phyloP scores from a whole-genome alignment of 2,329 filamentous ascomycete genomes.

The Ophiognomonia clavigignenti-juglandacearum region DNA sequence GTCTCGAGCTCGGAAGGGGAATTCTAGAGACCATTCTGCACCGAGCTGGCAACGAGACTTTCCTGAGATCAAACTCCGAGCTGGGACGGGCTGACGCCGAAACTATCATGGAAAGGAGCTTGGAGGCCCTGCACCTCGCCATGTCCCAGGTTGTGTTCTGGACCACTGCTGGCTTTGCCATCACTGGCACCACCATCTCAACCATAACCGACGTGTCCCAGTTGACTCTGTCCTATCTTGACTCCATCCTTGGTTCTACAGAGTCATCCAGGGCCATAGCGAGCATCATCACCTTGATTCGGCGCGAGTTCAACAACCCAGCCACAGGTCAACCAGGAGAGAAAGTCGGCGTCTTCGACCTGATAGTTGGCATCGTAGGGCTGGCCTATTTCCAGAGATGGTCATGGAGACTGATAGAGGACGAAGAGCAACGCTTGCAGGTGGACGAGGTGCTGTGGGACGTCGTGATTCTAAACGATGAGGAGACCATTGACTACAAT shows the following conservation, averaged over 20 bases:
- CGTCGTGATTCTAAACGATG: constrained; percentile 57
- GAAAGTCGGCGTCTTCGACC: constrained; percentile 54
- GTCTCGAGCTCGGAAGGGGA: constrained; percentile 51
- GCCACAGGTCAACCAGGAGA: constrained; percentile 55
- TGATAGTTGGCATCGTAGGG: constrained; percentile 56
- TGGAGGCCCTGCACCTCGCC: constrained; percentile 51
- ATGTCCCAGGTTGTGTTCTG: constrained; percentile 57
- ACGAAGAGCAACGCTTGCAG: constrained; percentile 40
- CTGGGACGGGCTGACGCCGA: constrained; percentile 49
- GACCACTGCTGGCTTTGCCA: constrained; percentile 55
- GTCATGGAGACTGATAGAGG: constrained; percentile 46
- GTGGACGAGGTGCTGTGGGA: constrained; percentile 61
- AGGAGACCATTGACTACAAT: constrained; percentile 48
- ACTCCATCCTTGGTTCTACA: constrained; percentile 63
- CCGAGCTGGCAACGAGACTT: constrained; percentile 46
- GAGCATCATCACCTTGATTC: constrained; percentile 59
- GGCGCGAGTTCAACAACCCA: constrained; percentile 60
- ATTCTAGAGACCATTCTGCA: constrained; percentile 50
- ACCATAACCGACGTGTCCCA: constrained; percentile 53
- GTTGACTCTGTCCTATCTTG: constrained; percentile 52
- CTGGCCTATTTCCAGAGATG: constrained; percentile 57
- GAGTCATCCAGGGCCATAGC: constrained; percentile 64
- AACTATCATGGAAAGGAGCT: constrained; percentile 49
- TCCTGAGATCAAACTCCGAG: constrained; percentile 38
- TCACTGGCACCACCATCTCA: constrained; percentile 51